Evolutionary conservation across 495 filamentous ascomycete species (phyloP), one percentile per base, ranked within the genome.

Genomic region (Penicillium desertorum): DNA sequence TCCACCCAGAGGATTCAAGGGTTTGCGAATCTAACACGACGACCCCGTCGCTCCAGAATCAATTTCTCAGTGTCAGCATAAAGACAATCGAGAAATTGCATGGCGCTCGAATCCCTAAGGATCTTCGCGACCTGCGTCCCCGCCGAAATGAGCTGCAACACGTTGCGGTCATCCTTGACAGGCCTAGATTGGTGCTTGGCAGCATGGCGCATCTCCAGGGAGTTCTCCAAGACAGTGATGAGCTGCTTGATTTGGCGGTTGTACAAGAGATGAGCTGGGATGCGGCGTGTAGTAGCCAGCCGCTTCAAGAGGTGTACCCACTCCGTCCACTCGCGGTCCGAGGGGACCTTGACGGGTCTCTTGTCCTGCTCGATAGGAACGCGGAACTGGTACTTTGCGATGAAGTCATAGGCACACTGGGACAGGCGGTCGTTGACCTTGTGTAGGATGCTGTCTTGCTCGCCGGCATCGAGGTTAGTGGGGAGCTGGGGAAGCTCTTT

Each of bases 231-330:
- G 27, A 92, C 83, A 42, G 89, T 92, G 56, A 90, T 87, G 66
- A 92, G 81, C 70, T 92, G 88, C 70, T 92, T 92, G 75, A 95
- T 95, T 72, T 93, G 90, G 58, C 88, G 86, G 70, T 92, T 89
- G 74, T 95, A 92, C 36, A 95, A 76, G 12, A 92, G 86, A 50
- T 89, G 78, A 19, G 90, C 86, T 17, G 90, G 90, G 61, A 95
- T 93, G 44, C 89, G 83, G 27, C 90, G 80, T 73, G 92, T 92
- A 34, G 89, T 93, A 34, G 90, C 90, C 57, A 95, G 79, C 37
- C 90, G 82, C 75, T 92, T 93, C 57, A 95, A 79, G 54, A 95
- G 82, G 72, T 91, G 90, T 32, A 92, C 89, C 90, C 90, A 95
- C 69, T 95, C 90, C 61, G 89, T 92, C 90, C 90, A 95, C 71